Evolutionary conservation across 2,329 filamentous ascomycete species (phyloP).

Genomic region (Colletotrichum falcatum): DNA sequence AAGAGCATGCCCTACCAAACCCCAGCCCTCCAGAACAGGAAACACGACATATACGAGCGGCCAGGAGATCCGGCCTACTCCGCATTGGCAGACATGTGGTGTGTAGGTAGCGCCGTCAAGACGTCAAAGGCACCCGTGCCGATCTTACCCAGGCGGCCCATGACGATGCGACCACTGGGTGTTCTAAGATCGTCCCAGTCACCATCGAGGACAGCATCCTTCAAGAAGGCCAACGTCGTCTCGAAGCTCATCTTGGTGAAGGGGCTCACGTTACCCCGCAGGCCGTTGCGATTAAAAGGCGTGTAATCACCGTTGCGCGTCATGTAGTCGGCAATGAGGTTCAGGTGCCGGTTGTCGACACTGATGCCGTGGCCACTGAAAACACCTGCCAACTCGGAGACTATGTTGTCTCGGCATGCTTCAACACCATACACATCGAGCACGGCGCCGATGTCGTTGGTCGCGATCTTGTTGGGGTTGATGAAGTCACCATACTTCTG

Average conservation of each 20-base stretch:
- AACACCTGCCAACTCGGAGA: constrained; percentile 85
- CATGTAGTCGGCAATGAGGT: constrained; percentile 97
- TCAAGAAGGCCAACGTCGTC: constrained; percentile 93
- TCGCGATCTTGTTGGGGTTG: constrained; percentile 86
- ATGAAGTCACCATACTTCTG: constrained; percentile 87
- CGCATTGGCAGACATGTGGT: constrained; percentile 50
- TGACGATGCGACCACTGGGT: constrained; percentile 88
- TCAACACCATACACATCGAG: constrained; percentile 91
- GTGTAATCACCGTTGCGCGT: constrained; percentile 91
- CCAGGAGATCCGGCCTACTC: constrained; percentile 17
- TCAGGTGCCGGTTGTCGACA: constrained; percentile 92
- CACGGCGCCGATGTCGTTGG: constrained; percentile 92
- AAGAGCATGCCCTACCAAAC: constrained; percentile 15
- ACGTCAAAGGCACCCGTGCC: constrained; percentile 96
- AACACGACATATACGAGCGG: constrained; percentile 14
- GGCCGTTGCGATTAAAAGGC: constrained; percentile 91
- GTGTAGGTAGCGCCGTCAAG: constrained; percentile 70
- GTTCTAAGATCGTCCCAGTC: constrained; percentile 90
- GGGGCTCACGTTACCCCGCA: constrained; percentile 86
- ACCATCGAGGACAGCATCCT: constrained; percentile 89
- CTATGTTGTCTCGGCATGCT: constrained; percentile 87
- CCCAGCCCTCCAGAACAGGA: constrained; percentile 9
- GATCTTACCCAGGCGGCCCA: constrained; percentile 83
- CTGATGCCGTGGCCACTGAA: constrained; percentile 92
- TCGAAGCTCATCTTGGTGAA: constrained; percentile 99